Evolutionary conservation across 2,329 filamentous ascomycete genomes (phyloP).

Genomic region (Aureobasidium zeae): DNA sequence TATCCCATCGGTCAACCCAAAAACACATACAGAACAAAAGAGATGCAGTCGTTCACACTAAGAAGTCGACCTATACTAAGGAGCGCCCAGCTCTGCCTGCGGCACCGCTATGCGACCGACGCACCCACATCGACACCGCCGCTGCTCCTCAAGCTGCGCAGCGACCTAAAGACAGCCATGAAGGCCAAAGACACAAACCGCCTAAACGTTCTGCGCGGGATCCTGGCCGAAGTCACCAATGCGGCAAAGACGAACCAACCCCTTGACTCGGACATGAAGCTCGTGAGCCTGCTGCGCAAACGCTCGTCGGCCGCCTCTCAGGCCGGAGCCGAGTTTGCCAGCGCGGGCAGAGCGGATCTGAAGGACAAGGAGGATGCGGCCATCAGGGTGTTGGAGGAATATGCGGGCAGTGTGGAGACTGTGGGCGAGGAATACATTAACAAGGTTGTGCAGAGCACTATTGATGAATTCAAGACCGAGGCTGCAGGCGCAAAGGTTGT

Average conservation of each 20-base stretch:
- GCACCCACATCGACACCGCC: slow-evolving; percentile 25
- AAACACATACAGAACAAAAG: too few species aligned
- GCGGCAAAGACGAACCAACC: slow-evolving; percentile 63
- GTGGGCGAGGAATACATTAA: slow-evolving; percentile 52
- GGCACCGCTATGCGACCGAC: slow-evolving; percentile 15
- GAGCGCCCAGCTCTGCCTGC: slow-evolving; percentile 9
- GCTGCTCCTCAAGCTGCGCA: slow-evolving; percentile 37
- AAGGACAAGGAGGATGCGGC: slow-evolving; percentile 61
- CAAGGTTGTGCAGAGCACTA: slow-evolving; percentile 42
- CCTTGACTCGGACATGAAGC: slow-evolving; percentile 59
- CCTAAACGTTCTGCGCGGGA: slow-evolving; percentile 57
- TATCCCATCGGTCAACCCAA: too few species aligned
- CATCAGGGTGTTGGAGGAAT: slow-evolving; percentile 55
- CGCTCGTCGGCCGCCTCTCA: slow-evolving; percentile 49
- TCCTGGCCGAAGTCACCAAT: slow-evolving; percentile 64
- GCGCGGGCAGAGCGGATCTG: slow-evolving; percentile 57
- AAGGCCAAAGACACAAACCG: slow-evolving; percentile 46
- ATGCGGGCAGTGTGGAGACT: slow-evolving; percentile 50
- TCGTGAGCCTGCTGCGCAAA: slow-evolving; percentile 59
- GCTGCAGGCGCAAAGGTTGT: slow-evolving; percentile 42
- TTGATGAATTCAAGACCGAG: slow-evolving; percentile 40
- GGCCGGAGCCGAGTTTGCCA: slow-evolving; percentile 54
- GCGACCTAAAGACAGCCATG: slow-evolving; percentile 41
- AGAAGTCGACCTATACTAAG: slow-evolving; percentile 2
- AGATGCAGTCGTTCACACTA: slow-evolving; percentile 11